Evolutionary conservation across 495 filamentous ascomycete species (phyloP).

Genomic region (Astrocystis sublimbata): DNA sequence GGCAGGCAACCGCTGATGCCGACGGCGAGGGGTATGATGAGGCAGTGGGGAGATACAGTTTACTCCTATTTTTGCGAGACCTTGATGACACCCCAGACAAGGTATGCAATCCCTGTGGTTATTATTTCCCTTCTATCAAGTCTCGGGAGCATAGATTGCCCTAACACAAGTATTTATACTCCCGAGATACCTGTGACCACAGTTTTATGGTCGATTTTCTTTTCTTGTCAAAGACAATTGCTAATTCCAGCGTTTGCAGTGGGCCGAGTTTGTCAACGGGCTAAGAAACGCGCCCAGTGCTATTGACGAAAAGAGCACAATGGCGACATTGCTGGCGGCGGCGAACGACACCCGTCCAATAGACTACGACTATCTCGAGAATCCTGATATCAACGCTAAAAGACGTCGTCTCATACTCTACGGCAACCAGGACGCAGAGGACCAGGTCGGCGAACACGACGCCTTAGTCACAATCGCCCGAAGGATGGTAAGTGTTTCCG

Average conservation of each 20-base stretch:
- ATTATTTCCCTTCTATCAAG: too few species aligned
- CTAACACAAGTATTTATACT: too few species aligned
- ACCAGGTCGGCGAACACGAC: background rate
- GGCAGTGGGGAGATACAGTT: background rate
- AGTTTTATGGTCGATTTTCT: too few species aligned
- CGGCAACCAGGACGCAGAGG: background rate
- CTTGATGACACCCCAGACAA: background rate
- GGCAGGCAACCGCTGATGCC: background rate
- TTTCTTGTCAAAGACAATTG: too few species aligned
- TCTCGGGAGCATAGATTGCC: too few species aligned
- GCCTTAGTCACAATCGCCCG: background rate
- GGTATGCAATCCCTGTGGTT: too few species aligned
- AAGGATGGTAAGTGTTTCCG: too few species aligned
- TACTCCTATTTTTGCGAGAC: conserved; percentile 8
- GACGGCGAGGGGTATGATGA: background rate
- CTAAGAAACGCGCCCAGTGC: background rate
- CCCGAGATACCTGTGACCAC: too few species aligned
- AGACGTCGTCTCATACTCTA: background rate
- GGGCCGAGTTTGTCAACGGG: background rate
- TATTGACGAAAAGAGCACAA: background rate
- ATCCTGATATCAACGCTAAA: background rate
- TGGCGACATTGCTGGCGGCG: background rate
- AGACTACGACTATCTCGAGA: background rate
- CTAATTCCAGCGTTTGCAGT: too few species aligned
- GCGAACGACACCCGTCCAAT: background rate